A percentile compares a stretch with the other conserved stretches of the same genome.
These are phyloP conservation scores for Curvularia sp. DNA, from an alignment of 2,329 filamentous ascomycete species.

Conservation along the genomic window DNA sequence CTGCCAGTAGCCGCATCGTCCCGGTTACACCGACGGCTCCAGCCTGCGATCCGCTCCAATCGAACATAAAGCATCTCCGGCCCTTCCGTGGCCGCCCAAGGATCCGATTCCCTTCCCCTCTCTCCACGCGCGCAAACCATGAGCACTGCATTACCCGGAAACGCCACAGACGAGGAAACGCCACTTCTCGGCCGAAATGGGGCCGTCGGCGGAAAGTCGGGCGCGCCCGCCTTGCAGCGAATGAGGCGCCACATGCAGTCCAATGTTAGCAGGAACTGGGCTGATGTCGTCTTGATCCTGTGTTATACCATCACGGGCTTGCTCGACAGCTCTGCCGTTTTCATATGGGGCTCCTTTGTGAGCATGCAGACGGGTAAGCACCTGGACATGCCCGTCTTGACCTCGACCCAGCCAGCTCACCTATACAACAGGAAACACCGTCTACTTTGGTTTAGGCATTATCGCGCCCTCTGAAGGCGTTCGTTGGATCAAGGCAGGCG, in stretches of 20 bases:
- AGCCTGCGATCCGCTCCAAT: slow-evolving; percentile 17
- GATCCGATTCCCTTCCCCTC: slow-evolving; percentile 13
- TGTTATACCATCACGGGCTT: slow-evolving; percentile 81
- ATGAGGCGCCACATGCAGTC: slow-evolving; percentile 46
- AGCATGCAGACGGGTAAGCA: slow-evolving; percentile 79
- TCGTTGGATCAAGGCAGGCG: slow-evolving; percentile 74
- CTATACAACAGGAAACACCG: slow-evolving; percentile 66
- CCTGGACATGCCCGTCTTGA: neutral
- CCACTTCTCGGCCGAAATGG: slow-evolving; percentile 41
- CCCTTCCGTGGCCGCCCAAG: slow-evolving; percentile 10
- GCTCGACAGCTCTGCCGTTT: slow-evolving; percentile 76
- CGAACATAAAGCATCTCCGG: slow-evolving; percentile 14
- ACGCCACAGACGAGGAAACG: slow-evolving; percentile 40
- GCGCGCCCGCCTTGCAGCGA: slow-evolving; percentile 12
- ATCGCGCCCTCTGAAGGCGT: slow-evolving; percentile 60
- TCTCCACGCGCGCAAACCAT: slow-evolving; percentile 21
- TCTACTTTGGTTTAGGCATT: slow-evolving; percentile 79
- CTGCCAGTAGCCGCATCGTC: slow-evolving; percentile 3
- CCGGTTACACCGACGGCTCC: slow-evolving; percentile 1
- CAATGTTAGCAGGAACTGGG: slow-evolving; percentile 68
- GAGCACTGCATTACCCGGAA: slow-evolving; percentile 18
- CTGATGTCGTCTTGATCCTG: slow-evolving; percentile 71
- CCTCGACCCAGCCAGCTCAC: neutral
- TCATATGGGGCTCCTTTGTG: slow-evolving; percentile 80
- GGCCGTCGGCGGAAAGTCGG: slow-evolving; percentile 32